A percentile compares a stretch with the other conserved stretches of the same genome.
Conservation (phyloP, 768 basidiomycete genomes). For the Termitomyces eurrhizus region DNA sequence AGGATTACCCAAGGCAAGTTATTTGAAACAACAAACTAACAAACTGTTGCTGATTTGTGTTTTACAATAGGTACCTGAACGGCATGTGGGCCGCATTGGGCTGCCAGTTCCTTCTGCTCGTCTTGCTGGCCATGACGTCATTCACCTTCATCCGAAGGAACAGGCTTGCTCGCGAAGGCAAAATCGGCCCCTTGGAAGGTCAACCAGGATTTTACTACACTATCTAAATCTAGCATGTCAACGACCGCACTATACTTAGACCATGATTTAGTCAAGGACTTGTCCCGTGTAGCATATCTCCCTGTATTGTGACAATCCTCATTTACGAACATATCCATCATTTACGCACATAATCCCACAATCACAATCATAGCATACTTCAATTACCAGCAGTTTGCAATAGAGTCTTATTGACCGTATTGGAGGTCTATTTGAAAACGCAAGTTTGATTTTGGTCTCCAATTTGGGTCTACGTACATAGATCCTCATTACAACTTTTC, state of each 20-base stretch:
- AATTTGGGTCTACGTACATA: too few relatives aligned
- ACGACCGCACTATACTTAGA: not conserved
- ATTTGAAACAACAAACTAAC: not conserved
- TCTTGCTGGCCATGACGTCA: constrained; percentile 25
- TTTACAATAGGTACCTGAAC: constrained; percentile 14
- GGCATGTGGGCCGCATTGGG: constrained; percentile 34
- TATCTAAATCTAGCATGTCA: constrained; percentile 21
- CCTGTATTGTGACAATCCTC: not conserved
- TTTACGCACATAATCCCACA: not conserved
- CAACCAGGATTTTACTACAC: constrained; percentile 40
- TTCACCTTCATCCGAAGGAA: constrained; percentile 27
- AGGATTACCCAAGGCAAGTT: constrained; percentile 29
- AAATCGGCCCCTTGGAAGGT: constrained; percentile 28
- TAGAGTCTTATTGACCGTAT: not conserved
- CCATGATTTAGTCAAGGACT: not conserved
- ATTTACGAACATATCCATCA: not conserved
- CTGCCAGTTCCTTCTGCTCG: constrained; percentile 29
- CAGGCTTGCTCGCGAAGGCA: constrained; percentile 29
- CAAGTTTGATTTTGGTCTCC: not conserved
- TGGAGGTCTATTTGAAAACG: not conserved
- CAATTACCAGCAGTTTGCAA: not conserved
- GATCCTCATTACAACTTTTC: too few relatives aligned
- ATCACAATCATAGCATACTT: not conserved
- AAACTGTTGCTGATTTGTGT: not conserved
- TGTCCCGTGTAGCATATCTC: not conserved